These are phyloP conservation scores for Lodderomyces parapsilosis DNA, from an alignment of 1,139 yeast genomes.

Conservation along the genomic window DNA sequence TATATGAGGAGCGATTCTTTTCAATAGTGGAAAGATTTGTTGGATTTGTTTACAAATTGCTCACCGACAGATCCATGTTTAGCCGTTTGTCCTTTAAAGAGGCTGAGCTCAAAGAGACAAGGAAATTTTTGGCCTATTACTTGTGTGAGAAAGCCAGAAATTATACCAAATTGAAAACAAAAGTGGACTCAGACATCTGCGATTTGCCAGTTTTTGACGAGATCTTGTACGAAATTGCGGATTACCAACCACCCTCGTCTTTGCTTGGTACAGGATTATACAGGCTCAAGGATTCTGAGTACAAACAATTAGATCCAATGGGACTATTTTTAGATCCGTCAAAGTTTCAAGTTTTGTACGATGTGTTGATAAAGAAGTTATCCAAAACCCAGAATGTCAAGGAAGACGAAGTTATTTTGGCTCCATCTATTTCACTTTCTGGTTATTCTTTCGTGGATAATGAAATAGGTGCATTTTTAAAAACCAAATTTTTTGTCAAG, in stretches of 20 bases:
- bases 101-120: slow-evolving; percentile 24
- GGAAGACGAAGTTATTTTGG: slow-evolving; percentile 37
- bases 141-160: slow-evolving; percentile 55
- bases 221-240: slow-evolving; percentile 38
- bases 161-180: slow-evolving; percentile 47
- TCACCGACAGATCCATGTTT: slow-evolving; percentile 50
- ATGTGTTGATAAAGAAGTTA: slow-evolving; percentile 27
- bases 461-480: slow-evolving; percentile 51
- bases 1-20: slow-evolving; percentile 58
- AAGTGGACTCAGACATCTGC: slow-evolving; percentile 34
- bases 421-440: slow-evolving; percentile 31
- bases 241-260: slow-evolving; percentile 41
- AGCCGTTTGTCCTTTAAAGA: slow-evolving; percentile 16
- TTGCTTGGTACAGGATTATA: slow-evolving; percentile 42
- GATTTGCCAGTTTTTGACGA: slow-evolving; percentile 38
- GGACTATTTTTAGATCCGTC: slow-evolving; percentile 36
- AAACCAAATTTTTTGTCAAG: slow-evolving; percentile 53
- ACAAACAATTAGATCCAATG: slow-evolving; percentile 36
- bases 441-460: slow-evolving; percentile 38
- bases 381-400: slow-evolving; percentile 29
- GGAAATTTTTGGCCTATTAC: slow-evolving; percentile 42
- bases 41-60: slow-evolving; percentile 52
- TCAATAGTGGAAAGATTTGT: slow-evolving; percentile 54
- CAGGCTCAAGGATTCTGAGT: slow-evolving; percentile 43
- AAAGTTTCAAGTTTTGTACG: slow-evolving; percentile 34